phyloP scores from a whole-genome alignment of 2,329 filamentous ascomycete species.

The Epichloe aotearoae region DNA sequence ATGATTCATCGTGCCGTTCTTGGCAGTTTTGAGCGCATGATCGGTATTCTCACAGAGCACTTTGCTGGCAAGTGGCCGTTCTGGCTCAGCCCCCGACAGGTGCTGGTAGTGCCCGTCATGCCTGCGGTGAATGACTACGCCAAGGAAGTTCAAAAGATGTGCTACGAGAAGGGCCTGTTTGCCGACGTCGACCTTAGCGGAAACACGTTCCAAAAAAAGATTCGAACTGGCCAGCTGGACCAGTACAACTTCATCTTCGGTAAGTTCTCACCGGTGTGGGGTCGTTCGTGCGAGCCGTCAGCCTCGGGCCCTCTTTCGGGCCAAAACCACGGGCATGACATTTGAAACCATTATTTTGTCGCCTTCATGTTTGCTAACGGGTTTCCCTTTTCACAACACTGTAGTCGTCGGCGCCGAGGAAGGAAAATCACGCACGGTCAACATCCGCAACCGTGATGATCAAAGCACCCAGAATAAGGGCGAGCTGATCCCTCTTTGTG shows the following conservation, averaged over 20 bases:
- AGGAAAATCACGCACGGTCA: constrained; percentile 45
- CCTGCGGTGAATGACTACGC: constrained; percentile 71
- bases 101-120: constrained; percentile 48
- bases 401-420: constrained; percentile 49
- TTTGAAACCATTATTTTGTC: not conserved
- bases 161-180: constrained; percentile 56
- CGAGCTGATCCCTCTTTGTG: constrained; percentile 42
- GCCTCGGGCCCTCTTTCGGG: not conserved
- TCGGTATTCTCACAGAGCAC: constrained; percentile 71
- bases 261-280: constrained; percentile 21
- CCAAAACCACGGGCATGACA: not conserved
- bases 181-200: constrained; percentile 45
- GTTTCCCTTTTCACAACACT: not conserved
- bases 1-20: constrained; percentile 78
- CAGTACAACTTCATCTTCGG: constrained; percentile 78
- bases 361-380: not conserved
- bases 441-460: constrained; percentile 51
- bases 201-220: constrained; percentile 84
- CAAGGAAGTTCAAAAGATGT: constrained; percentile 55
- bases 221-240: constrained; percentile 64
- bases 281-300: not conserved
- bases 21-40: constrained; percentile 53
- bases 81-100: constrained; percentile 75
- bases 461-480: constrained; percentile 47
- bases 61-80: constrained; percentile 83